Evolutionary conservation across 177 flowering plant genomes (phyloP).

Genomic region (Vitis hybrid): DNA sequence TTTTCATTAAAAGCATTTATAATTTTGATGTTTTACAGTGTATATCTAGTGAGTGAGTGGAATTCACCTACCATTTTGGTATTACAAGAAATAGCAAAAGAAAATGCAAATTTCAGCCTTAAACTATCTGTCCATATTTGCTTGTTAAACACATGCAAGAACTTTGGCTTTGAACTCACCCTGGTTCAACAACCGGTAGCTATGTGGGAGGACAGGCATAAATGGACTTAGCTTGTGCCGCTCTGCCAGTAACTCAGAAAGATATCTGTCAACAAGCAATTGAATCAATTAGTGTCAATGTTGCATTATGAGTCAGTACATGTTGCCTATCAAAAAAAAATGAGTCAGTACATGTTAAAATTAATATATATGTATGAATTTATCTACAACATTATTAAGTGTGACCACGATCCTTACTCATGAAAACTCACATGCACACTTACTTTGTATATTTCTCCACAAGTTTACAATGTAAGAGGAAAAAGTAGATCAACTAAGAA

Average conservation of each 20-base stretch:
- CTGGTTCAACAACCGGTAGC: conserved; percentile 77
- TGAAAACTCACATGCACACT: no score
- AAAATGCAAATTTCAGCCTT: background rate
- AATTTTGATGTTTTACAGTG: background rate
- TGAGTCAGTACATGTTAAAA: background rate
- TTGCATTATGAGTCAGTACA: background rate
- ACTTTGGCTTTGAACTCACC: conserved; percentile 46
- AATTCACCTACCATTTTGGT: background rate
- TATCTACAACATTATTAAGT: no score
- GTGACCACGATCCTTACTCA: no score
- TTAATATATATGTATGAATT: background rate
- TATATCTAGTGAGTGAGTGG: background rate
- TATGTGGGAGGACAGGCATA: conserved; percentile 70
- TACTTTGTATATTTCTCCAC: no score
- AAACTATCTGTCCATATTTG: background rate
- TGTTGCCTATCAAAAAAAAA: background rate
- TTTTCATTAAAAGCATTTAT: background rate
- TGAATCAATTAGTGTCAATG: background rate
- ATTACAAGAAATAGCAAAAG: conserved; percentile 3
- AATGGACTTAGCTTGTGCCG: conserved; percentile 81
- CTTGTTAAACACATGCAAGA: background rate
- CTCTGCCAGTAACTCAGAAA: conserved; percentile 77
- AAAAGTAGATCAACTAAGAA: no score
- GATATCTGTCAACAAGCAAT: conserved; percentile 57
- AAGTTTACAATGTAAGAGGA: no score